Evolutionary conservation across 176 grass and related monocot species (phyloP).

Genomic region (Eleusine indica): DNA sequence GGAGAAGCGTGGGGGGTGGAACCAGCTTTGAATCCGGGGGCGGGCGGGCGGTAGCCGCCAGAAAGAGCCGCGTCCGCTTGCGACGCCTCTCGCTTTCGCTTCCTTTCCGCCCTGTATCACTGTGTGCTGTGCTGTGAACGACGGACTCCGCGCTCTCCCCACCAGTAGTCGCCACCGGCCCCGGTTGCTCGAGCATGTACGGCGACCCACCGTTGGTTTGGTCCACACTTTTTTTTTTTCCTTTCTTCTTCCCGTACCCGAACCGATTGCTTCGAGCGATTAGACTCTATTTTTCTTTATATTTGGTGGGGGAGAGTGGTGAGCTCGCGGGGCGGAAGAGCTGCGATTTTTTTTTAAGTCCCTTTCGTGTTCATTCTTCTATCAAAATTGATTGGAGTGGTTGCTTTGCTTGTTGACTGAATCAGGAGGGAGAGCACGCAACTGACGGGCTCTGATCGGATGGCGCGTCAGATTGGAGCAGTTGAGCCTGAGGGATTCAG

Average conservation of each 20-base stretch:
- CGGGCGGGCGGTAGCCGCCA: conserved; percentile 5
- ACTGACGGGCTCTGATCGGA: conserved; percentile 28
- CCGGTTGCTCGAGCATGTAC: conserved; percentile 14
- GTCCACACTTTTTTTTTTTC: conserved; percentile 9
- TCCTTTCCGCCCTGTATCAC: not conserved
- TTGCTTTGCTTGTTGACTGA: conserved; percentile 15
- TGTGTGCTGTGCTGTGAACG: conserved; percentile 1
- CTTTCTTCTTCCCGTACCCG: not conserved
- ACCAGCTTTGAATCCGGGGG: conserved; percentile 11
- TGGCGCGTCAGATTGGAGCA: not conserved
- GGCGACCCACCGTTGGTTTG: conserved; percentile 26
- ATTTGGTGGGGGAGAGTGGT: conserved; percentile 18
- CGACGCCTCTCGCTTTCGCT: conserved; percentile 5
- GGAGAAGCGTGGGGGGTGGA: not conserved
- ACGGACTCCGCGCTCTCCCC: conserved; percentile 2
- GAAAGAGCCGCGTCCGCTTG: not conserved
- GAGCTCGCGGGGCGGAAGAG: conserved; percentile 17
- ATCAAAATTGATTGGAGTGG: not conserved
- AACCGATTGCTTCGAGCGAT: not conserved
- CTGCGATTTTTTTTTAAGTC: not conserved
- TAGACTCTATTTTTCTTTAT: not conserved
- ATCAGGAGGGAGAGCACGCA: not conserved
- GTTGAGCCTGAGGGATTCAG: not conserved
- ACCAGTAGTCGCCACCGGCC: not conserved
- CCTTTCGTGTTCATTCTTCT: not conserved